Evolutionary conservation across 176 grass and related monocot genomes (phyloP), one percentile per base, ranked within the genome.

Genomic region (Tuctoria greenei): DNA sequence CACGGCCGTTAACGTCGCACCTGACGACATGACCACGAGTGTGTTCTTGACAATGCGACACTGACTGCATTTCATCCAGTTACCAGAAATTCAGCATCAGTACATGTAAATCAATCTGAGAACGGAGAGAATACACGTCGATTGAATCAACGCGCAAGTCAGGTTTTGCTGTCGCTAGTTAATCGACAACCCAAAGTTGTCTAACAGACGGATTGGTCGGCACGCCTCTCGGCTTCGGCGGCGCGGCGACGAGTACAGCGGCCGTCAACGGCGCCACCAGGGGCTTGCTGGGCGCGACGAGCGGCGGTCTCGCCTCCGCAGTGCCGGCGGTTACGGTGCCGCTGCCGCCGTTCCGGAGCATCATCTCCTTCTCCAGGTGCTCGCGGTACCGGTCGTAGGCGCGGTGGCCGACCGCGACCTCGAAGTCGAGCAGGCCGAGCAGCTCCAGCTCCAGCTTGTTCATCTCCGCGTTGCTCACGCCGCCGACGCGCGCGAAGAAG

Each of bases 401-500:
- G 27, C 81, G 88, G 39, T 68, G 74, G 74, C 67, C 77, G 61
- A 97, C 71, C 35, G 70, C 82, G 63, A 93, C 62, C 42, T 72
- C 77, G 71, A 97, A 97, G 75, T 86, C 81, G 6, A 97, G 90
- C 67, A 91, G 27, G 81, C 37, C 75, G 67, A 97, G 86, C 38
- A 97, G 89, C 71, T 97, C 94, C 71, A 97, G 63, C 77, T 97
- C 94, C 54, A 97, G 73, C 61, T 67, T 84, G 84, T 97, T 97
- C 74, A 97, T 80, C 81, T 97, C 94, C 24, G 84, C 81, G 74
- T 89, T 93, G 90, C 90, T 89, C 86, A 97, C 89, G 18, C 93
- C 93, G 69, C 93, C 90, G 13, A 97, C 90, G 10, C 91, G 68
- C 66, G 94, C 91, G 69, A 97, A 97, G 90, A 97, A 97, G 49